phyloP scores from a whole-genome alignment of 1,284 basidiomycete genomes.

The Cystobasidiaceae sp. region DNA sequence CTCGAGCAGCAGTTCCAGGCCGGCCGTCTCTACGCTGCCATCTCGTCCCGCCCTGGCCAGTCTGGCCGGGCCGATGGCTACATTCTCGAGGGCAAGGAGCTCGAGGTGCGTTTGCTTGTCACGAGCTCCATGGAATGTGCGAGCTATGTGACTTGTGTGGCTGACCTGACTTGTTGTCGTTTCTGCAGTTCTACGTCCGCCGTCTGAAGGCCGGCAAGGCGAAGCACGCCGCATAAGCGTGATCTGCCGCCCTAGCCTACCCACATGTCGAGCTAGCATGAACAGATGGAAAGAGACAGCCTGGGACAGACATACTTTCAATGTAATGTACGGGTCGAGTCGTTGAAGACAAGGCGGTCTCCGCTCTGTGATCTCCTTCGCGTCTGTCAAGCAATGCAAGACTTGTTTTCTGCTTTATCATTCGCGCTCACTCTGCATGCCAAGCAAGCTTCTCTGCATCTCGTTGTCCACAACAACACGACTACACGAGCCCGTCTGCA shows the following conservation, averaged over 20 bases:
- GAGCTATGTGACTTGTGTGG: neutral
- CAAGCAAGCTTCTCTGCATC: too few species aligned
- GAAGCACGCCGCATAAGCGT: slow-evolving; percentile 61
- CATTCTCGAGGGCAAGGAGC: slow-evolving; percentile 91
- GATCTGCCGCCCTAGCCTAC: too few species aligned
- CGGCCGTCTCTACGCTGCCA: slow-evolving; percentile 79
- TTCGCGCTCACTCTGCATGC: too few species aligned
- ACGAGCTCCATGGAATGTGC: neutral
- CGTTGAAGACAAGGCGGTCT: too few species aligned
- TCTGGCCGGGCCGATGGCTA: slow-evolving; percentile 91
- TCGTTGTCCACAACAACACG: too few species aligned
- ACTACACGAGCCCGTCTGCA: too few species aligned
- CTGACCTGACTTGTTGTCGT: neutral
- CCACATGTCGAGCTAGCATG: too few species aligned
- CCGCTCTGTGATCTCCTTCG: too few species aligned
- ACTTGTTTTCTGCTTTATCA: neutral
- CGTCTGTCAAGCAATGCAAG: neutral
- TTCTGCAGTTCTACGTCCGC: slow-evolving; percentile 76
- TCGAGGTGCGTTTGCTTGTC: slow-evolving; percentile 65
- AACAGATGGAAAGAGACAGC: too few species aligned
- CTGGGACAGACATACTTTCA: too few species aligned
- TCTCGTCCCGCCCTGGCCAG: slow-evolving; percentile 89
- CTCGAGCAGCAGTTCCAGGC: slow-evolving; percentile 80
- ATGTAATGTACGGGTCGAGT: too few species aligned
- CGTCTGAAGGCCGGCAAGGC: slow-evolving; percentile 81